Conservation (phyloP, 1,139 yeast species). For the Kluyveromyces marxianus region DNA sequence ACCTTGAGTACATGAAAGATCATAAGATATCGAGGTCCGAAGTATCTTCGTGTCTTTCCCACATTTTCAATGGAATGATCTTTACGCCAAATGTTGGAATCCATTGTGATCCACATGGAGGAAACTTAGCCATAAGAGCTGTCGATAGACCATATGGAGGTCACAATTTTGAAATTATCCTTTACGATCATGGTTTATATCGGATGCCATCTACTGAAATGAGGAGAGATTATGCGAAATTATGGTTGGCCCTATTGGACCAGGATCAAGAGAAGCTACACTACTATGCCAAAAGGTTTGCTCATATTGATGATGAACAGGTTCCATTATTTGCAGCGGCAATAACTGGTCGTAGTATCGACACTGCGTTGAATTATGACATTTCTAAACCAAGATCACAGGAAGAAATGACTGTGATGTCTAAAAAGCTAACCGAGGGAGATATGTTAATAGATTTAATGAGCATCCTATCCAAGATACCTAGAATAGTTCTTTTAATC, state of each 20-base stretch:
- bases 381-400: slow-evolving; percentile 48
- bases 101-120: slow-evolving; percentile 98
- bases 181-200: slow-evolving; percentile 93
- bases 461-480: slow-evolving; percentile 72
- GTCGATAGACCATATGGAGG: slow-evolving; percentile 36
- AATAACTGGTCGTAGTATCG: slow-evolving; percentile 80
- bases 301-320: slow-evolving; percentile 71
- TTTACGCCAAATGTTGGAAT: slow-evolving; percentile 86
- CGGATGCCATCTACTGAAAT: slow-evolving; percentile 72
- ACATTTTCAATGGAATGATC: slow-evolving; percentile 89
- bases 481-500: slow-evolving; percentile 75
- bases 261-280: slow-evolving; percentile 60
- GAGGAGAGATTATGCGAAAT: slow-evolving; percentile 78
- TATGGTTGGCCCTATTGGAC: slow-evolving; percentile 86
- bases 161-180: slow-evolving; percentile 81
- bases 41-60: slow-evolving; percentile 80
- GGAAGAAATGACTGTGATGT: slow-evolving; percentile 58
- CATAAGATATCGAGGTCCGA: slow-evolving; percentile 66
- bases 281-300: slow-evolving; percentile 66
- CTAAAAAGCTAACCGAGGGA: slow-evolving; percentile 48
- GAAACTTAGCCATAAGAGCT: slow-evolving; percentile 76
- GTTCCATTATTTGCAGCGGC: slow-evolving; percentile 87
- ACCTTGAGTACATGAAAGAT: slow-evolving; percentile 52
- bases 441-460: slow-evolving; percentile 69
- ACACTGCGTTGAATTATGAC: slow-evolving; percentile 60